phyloP scores from a whole-genome alignment of 1,284 basidiomycete genomes.

The Ceratobasidium sp. region DNA sequence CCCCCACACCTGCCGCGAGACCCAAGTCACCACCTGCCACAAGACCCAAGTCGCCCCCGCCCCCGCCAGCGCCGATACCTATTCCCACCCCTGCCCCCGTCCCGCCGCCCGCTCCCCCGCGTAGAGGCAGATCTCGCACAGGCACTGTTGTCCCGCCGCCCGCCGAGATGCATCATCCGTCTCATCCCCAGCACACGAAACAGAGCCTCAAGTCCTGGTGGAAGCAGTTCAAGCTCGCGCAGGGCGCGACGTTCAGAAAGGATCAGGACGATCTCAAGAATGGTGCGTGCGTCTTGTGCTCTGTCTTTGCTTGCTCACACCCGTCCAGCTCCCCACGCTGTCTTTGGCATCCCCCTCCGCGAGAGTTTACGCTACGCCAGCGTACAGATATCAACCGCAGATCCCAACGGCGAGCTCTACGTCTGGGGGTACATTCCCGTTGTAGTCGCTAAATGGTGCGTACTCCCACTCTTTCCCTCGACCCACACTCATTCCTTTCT shows the following conservation, averaged over 20 bases:
- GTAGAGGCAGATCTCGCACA: background rate
- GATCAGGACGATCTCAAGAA: conserved; percentile 56
- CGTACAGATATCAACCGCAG: conserved; percentile 95
- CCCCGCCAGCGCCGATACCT: conserved; percentile 37
- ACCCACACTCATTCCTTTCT: conserved; percentile 31
- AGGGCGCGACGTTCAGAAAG: conserved; percentile 63
- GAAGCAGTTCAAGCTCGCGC: conserved; percentile 75
- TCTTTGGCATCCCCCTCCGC: conserved; percentile 88
- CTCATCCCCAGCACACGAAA: conserved; percentile 61
- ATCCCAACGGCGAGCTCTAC: conserved; percentile 81
- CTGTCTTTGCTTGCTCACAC: conserved; percentile 26
- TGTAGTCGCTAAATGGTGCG: conserved; percentile 95
- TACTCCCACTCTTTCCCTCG: conserved; percentile 50
- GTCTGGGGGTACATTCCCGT: conserved; percentile 96
- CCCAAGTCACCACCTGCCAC: background rate
- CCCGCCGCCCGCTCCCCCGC: conserved; percentile 20
- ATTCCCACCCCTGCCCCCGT: conserved; percentile 17
- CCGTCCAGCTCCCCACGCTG: conserved; percentile 54
- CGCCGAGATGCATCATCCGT: conserved; percentile 20
- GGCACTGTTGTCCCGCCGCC: conserved; percentile 1
- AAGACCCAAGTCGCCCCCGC: conserved; percentile 19
- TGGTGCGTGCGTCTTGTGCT: conserved; percentile 53
- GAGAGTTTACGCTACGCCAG: conserved; percentile 88
- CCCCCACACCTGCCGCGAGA: background rate
- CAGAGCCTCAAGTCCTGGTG: conserved; percentile 84